Conservation (phyloP, 1,139 yeast species). For the Entelexis sorbosivorans region DNA sequence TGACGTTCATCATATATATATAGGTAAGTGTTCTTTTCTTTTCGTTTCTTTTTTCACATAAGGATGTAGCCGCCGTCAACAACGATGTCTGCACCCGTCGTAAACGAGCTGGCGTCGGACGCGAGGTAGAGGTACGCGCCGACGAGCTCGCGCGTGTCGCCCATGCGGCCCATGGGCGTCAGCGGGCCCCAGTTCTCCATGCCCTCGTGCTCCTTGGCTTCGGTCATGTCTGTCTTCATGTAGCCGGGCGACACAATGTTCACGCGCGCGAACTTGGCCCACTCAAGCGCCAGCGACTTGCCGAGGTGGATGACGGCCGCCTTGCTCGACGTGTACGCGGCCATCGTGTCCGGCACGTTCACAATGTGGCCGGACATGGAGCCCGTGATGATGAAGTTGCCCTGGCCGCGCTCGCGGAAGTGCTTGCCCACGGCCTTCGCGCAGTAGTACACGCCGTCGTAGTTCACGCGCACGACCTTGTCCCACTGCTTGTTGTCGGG, state of each 20-base stretch:
- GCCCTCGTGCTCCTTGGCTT: slow-evolving; percentile 36
- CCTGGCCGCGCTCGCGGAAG: slow-evolving; percentile 49
- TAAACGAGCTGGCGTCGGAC: slow-evolving; percentile 72
- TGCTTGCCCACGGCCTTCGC: slow-evolving; percentile 52
- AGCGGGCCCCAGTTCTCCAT: slow-evolving; percentile 45
- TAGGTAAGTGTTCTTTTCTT: no score
- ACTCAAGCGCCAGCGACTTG: slow-evolving; percentile 66
- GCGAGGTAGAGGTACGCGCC: slow-evolving; percentile 85
- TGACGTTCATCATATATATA: no score
- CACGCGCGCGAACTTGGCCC: slow-evolving; percentile 72
- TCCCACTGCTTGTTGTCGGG: slow-evolving; percentile 43
- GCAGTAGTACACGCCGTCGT: slow-evolving; percentile 54
- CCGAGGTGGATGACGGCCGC: slow-evolving; percentile 71
- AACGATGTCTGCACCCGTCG: slow-evolving; percentile 70
- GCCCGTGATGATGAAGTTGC: slow-evolving; percentile 64
- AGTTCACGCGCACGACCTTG: slow-evolving; percentile 45
- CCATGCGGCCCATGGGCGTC: slow-evolving; percentile 54
- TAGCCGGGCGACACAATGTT: slow-evolving; percentile 75
- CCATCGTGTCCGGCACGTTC: slow-evolving; percentile 71
- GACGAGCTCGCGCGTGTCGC: slow-evolving; percentile 62
- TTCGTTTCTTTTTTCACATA: no score
- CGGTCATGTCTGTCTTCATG: slow-evolving; percentile 51
- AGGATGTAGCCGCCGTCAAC: slow-evolving; percentile 77
- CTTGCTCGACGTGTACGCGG: slow-evolving; percentile 72
- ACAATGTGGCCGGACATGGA: slow-evolving; percentile 81